Percentiles rank a stretch among this genome's conserved stretches.
Conservation (phyloP, 257 asterid species). For the Buddleja alternifolia region DNA sequence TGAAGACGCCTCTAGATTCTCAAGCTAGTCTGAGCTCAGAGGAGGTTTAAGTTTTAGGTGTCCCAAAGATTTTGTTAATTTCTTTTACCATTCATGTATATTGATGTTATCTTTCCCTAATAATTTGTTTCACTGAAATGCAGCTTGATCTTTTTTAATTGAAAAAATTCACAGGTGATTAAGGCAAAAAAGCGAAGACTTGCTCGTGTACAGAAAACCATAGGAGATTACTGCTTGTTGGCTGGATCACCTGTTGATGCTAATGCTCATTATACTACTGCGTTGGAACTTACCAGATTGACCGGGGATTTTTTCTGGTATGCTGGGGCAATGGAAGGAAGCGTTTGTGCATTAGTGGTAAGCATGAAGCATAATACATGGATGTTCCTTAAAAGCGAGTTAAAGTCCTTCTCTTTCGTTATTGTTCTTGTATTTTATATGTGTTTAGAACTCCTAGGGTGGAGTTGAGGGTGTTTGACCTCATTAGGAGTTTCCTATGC, state of each 20-base stretch:
- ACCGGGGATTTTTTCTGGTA: conserved; percentile 97
- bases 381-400: conserved; percentile 13
- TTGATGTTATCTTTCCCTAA: conserved; percentile 26
- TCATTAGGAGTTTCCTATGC: not conserved
- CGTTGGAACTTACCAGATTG: conserved; percentile 90
- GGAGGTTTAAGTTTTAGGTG: conserved; percentile 98
- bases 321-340: conserved; percentile 99
- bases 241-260: conserved; percentile 99
- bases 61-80: conserved; percentile 51
- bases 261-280: conserved; percentile 90
- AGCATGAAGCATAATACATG: conserved; percentile 35
- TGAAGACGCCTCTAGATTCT: conserved; percentile 98
- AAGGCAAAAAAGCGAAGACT: conserved; percentile 94
- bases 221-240: conserved; percentile 92
- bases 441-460: conserved; percentile 1
- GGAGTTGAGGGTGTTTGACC: conserved; percentile 4
- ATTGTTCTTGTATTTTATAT: not conserved
- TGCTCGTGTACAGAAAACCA: conserved; percentile 97
- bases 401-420: conserved; percentile 1
- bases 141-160: conserved; percentile 36
- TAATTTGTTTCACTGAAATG: conserved; percentile 6
- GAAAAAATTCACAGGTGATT: conserved; percentile 68
- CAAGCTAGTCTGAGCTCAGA: conserved; percentile 99
- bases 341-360: conserved; percentile 95
- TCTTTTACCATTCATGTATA: conserved; percentile 21